A percentile compares a stretch with the other conserved stretches of the same genome.
Evolutionary conservation across 1,284 basidiomycete species (phyloP).

Genomic region (Cystobasidium pallidum): DNA sequence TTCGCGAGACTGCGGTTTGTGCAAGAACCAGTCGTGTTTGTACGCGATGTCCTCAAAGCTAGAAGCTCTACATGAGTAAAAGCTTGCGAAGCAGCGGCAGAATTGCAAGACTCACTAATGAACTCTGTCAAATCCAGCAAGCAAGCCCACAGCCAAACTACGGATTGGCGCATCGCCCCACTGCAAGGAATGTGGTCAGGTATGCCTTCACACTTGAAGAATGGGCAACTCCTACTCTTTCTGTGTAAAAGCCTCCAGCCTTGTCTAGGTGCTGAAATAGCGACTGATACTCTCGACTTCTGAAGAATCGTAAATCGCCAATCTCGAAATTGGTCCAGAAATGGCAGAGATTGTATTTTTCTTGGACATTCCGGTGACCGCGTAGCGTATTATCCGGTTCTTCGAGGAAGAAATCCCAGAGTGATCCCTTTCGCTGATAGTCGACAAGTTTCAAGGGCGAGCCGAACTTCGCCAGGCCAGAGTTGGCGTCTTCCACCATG

Average conservation of each 20-base stretch:
- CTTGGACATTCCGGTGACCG: constrained; percentile 42
- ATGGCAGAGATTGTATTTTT: constrained; percentile 54
- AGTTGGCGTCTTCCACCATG: constrained; percentile 42
- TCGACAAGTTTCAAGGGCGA: constrained; percentile 24
- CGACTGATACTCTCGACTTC: constrained; percentile 54
- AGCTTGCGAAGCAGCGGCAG: background rate
- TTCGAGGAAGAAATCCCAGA: constrained; percentile 55
- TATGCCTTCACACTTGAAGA: background rate
- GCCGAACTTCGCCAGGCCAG: constrained; percentile 24
- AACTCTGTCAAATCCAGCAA: constrained; percentile 45
- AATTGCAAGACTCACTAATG: constrained; percentile 48
- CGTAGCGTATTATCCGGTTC: constrained; percentile 43
- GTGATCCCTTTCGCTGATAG: constrained; percentile 49
- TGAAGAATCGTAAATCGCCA: constrained; percentile 56
- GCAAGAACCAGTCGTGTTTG: constrained; percentile 52
- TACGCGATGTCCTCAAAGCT: constrained; percentile 52
- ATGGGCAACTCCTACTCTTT: constrained; percentile 46
- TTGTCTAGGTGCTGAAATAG: constrained; percentile 57
- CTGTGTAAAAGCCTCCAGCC: constrained; percentile 54
- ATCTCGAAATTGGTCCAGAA: constrained; percentile 57
- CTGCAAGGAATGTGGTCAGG: constrained; percentile 44
- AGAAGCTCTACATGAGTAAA: background rate
- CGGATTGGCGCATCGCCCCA: constrained; percentile 59
- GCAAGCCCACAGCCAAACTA: constrained; percentile 53
- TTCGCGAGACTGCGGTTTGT: constrained; percentile 45